Evolutionary conservation across 192 early-diverging fungal species (phyloP), one percentile per base, ranked within the genome.

Genomic region (Tieghemiomyces parasiticus): DNA sequence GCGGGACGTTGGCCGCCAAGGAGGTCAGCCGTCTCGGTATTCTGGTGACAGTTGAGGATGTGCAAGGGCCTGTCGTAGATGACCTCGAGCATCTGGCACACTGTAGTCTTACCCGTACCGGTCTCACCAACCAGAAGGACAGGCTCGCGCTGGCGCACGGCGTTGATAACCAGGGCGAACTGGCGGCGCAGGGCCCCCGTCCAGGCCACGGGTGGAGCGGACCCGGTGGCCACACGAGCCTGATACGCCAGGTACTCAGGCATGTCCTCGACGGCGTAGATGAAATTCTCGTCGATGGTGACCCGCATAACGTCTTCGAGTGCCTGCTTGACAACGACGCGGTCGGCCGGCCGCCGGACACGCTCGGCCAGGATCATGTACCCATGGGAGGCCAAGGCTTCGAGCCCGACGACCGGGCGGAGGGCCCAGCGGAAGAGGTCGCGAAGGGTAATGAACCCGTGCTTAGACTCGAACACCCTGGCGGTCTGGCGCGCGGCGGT

Each of bases 391-490:
- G 92, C 96, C 35, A 99, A 70, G 58, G 88, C 83, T 47, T 88
- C 75, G 60, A 89, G 89, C 2, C 81, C 75, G 2, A 76, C 65
- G 6, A 87, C 85, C 35, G 77, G 81, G 54, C 96, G 87, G 32
- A 83, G 79, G 24, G 93, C 94, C 96, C 96, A 99, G 44, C 94
- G 78, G 78, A 99, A 99, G 53, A 99, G 71, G 65, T 99, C 96
- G 61, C 96, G 88, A 20, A 99, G 71, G 1, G 96, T 99, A 58
- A 95, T 90, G 61, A 91, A 96, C 24, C 91, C 91, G 63, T 93
- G 83, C 28, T 84, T 82, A 32, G 93, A 89, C 66, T 96, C 92
- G 72, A 99, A 99, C 46, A 99, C 81, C n/a, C 91, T 79, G 2
- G 87, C 84, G 35, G 80, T 74, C 35, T 89, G 86, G 28, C 88